These are phyloP conservation scores for Vanrija humicola DNA, from an alignment of 1,284 basidiomycete species.

Conservation along the genomic window DNA sequence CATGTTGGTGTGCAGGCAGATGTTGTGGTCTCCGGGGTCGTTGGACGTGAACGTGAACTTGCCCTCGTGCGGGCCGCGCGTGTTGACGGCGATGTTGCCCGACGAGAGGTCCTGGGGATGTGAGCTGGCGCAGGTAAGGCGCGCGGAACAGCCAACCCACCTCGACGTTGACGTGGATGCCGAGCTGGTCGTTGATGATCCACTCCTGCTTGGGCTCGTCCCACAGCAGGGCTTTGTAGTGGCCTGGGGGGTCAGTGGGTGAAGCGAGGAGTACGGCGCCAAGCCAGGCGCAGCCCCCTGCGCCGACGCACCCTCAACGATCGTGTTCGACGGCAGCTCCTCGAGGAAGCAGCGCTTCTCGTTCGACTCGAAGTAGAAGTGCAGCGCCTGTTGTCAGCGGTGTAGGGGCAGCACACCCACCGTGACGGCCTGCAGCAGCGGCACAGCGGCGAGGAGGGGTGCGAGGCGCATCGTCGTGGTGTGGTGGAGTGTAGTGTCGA, in stretches of 20 bases:
- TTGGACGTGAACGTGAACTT: slow-evolving; percentile 97
- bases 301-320: slow-evolving; percentile 95
- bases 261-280: neutral
- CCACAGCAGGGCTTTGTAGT: slow-evolving; percentile 91
- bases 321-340: slow-evolving; percentile 93
- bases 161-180: slow-evolving; percentile 85
- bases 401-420: slow-evolving; percentile 10
- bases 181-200: slow-evolving; percentile 68
- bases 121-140: neutral
- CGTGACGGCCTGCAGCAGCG: slow-evolving; percentile 23
- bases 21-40: slow-evolving; percentile 86
- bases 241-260: slow-evolving; percentile 56
- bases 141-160: slow-evolving; percentile 53
- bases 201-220: slow-evolving; percentile 68
- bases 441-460: slow-evolving; percentile 17
- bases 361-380: slow-evolving; percentile 89
- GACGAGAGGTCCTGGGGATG: slow-evolving; percentile 32
- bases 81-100: slow-evolving; percentile 63
- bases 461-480: slow-evolving; percentile 41
- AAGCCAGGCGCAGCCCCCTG: too few species aligned
- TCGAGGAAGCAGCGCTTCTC: slow-evolving; percentile 94
- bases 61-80: slow-evolving; percentile 81
- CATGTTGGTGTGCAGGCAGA: slow-evolving; percentile 88
- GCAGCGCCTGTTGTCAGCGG: slow-evolving; percentile 56
- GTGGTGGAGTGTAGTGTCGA: neutral